phyloP scores from a whole-genome alignment of 1,139 yeast genomes.

The Candida tunisiensis region DNA sequence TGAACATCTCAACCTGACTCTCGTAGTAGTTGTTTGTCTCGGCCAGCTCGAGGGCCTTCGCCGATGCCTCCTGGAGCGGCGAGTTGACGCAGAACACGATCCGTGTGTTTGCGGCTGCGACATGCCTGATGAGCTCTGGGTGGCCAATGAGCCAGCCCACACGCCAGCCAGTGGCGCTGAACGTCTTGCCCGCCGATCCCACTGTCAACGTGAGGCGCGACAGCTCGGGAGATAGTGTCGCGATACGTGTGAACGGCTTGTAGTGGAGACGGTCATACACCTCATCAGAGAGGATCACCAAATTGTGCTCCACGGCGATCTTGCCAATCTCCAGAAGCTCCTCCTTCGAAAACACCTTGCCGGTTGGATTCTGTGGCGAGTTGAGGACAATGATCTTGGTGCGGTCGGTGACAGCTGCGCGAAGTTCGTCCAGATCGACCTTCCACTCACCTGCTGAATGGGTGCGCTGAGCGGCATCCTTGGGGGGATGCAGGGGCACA shows the following conservation, averaged over 20 bases:
- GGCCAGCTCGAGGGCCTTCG: constrained; percentile 56
- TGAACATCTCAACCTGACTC: constrained; percentile 47
- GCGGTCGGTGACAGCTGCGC: constrained; percentile 46
- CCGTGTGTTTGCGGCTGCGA: constrained; percentile 81
- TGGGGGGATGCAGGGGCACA: constrained; percentile 76
- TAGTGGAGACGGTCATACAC: constrained; percentile 85
- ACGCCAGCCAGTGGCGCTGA: constrained; percentile 98
- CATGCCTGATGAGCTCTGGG: constrained; percentile 64
- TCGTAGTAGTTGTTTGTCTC: constrained; percentile 47
- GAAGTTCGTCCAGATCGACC: constrained; percentile 62
- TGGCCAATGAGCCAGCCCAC: constrained; percentile 91
- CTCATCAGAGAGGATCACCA: constrained; percentile 77
- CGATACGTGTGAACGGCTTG: constrained; percentile 64
- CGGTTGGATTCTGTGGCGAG: constrained; percentile 94
- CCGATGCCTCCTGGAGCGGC: constrained; percentile 88
- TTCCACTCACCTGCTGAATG: constrained; percentile 80
- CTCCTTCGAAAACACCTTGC: constrained; percentile 63
- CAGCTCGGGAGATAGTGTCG: constrained; percentile 64
- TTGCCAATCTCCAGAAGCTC: constrained; percentile 66
- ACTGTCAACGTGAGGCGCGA: constrained; percentile 70
- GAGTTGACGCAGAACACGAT: constrained; percentile 81
- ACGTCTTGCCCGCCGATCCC: constrained; percentile 94
- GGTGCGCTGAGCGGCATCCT: constrained; percentile 40
- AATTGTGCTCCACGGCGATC: constrained; percentile 67
- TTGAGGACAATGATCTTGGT: constrained; percentile 80